phyloP scores from a whole-genome alignment of 139 green algal species.

The Astrephomene gubernaculifera region DNA sequence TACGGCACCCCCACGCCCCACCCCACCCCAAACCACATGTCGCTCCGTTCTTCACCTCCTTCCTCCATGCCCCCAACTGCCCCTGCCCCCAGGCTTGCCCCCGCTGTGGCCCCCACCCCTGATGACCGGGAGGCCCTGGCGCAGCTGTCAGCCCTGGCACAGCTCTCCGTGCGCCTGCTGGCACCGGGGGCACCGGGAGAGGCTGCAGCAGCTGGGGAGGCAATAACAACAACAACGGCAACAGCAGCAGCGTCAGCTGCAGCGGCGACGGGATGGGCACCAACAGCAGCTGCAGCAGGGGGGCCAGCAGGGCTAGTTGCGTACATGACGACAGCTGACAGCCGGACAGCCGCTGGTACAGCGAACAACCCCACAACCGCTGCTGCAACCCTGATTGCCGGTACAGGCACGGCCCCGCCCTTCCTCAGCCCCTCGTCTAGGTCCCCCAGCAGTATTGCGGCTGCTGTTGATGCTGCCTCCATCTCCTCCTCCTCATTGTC shows the following conservation, averaged over 20 bases:
- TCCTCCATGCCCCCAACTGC: too few species aligned
- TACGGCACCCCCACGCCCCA: not conserved
- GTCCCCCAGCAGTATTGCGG: too few species aligned
- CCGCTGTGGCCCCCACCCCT: conserved; percentile 50
- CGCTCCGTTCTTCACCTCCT: not conserved
- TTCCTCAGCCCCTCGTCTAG: too few species aligned
- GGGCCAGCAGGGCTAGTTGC: not conserved
- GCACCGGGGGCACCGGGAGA: not conserved
- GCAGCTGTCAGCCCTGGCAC: conserved; percentile 47
- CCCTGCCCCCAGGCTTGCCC: conserved; percentile 33
- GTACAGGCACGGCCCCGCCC: too few species aligned
- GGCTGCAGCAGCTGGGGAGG: not conserved
- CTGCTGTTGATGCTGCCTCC: too few species aligned
- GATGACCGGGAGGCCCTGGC: conserved; percentile 74
- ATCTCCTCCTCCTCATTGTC: too few species aligned
- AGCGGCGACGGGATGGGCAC: not conserved
- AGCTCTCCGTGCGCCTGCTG: conserved; percentile 32
- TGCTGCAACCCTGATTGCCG: too few species aligned
- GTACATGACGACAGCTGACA: too few species aligned
- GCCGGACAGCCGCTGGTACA: too few species aligned
- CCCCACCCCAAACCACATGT: not conserved
- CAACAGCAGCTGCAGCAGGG: not conserved
- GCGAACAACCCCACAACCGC: too few species aligned
- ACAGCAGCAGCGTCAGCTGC: not conserved
- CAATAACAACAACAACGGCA: too few species aligned